Evolutionary conservation across 441 rosid genomes (phyloP), one percentile per base, ranked within the genome.

Genomic region (Pelargonium myrrhifolium): DNA sequence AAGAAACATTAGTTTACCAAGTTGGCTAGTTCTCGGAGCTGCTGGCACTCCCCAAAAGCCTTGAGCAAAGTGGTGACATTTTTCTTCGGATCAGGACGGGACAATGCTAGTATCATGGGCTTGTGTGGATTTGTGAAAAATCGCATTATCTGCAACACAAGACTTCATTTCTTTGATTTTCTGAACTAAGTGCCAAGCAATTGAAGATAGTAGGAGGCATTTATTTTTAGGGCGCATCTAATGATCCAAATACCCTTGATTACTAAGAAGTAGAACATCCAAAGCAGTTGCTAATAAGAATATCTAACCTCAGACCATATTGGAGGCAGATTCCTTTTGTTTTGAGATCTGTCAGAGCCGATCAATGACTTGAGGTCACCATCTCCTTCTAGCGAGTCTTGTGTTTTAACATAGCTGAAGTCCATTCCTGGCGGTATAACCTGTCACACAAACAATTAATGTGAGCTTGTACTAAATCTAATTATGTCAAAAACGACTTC

Each of bases 81-180:
- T 71, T 90, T 93, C 84, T 93, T 93, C 63, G 92, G 90, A 79
- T 93, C 98, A 42, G 97, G 97, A 70, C 96, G 92, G 74, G 97
- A 89, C 78, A 93, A 62, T 40, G 95, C 98, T 56, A 93, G 91
- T 78, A 90, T 93, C 26, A 81, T 89, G 61, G 98, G 98, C 76
- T 93, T 93, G 70, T 89, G 96, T 40, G 98, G 94, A 79, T 93
- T 93, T 31, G 89, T 78, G 84, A 93, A 93, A 80, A 93, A 93
- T 35, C 94, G 75, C 98, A 89, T 90, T 69, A 89, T 75, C 97
- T 90, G 84, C 76, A 67, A 70, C 37, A 49, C 67, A 59, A 73
- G 65, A 56, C 14, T 20, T 56, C 31, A 56, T 21, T 56, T 56
- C 31, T 3, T 56, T 56, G 28, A 26, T 56, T 56, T 56, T 15